Conservation (phyloP, 192 early-diverging fungal species). For the Diversispora epigaea region DNA sequence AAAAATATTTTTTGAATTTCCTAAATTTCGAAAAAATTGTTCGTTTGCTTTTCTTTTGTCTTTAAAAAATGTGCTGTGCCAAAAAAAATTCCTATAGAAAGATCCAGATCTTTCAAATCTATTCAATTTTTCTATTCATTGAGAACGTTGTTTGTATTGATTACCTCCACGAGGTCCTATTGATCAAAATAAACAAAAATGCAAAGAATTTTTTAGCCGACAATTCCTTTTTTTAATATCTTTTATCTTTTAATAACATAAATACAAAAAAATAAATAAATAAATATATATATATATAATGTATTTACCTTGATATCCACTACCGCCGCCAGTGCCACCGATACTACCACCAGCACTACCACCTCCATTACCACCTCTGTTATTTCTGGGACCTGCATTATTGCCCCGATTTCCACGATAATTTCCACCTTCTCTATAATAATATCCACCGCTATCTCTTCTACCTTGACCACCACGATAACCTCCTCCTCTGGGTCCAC, state of each 20-base stretch:
- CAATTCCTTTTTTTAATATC: not conserved
- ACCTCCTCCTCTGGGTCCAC: not conserved
- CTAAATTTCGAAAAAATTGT: not conserved
- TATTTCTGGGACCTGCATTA: not conserved
- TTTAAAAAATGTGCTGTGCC: not conserved
- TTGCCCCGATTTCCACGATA: conserved; percentile 13
- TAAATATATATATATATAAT: no score
- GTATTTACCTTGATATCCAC: conserved; percentile 17
- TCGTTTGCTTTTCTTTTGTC: conserved; percentile 22
- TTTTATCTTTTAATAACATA: not conserved
- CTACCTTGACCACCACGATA: not conserved
- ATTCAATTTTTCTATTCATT: not conserved
- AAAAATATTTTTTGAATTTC: no score
- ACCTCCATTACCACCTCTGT: no score
- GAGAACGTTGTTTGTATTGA: not conserved
- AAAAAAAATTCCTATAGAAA: not conserved
- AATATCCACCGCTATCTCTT: not conserved
- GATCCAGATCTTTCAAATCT: not conserved
- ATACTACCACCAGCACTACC: not conserved
- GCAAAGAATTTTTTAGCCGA: not conserved
- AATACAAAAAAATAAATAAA: no score
- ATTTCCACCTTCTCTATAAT: not conserved
- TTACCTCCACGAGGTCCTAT: not conserved
- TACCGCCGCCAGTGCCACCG: not conserved
- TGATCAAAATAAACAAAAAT: not conserved